phyloP scores from a whole-genome alignment of 78 protist species.

The Paratrimastix pyriformis region DNA sequence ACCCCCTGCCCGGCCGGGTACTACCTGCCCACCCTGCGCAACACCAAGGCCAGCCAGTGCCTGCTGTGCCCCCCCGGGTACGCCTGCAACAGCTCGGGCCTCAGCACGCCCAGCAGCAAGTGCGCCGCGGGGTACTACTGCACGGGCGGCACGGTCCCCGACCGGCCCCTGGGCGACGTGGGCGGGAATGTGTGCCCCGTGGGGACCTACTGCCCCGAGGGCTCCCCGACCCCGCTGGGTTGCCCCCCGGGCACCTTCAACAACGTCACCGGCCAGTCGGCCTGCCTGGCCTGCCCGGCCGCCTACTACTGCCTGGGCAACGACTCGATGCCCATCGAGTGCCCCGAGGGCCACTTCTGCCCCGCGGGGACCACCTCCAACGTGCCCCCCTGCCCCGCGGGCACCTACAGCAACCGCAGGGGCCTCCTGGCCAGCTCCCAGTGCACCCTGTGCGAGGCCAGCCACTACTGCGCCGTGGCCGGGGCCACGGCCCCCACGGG shows the following conservation, averaged over 20 bases:
- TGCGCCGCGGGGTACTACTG: conserved; percentile 9
- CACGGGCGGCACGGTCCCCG: not conserved
- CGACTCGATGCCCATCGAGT: not conserved
- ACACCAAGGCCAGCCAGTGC: no score
- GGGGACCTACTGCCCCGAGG: conserved; percentile 27
- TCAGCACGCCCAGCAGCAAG: not conserved
- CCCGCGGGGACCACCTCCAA: not conserved
- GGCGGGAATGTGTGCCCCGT: conserved; percentile 5
- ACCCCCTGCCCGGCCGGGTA: conserved; percentile 36
- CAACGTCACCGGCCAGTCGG: not conserved
- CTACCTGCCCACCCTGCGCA: no score
- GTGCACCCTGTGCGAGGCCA: conserved; percentile 4
- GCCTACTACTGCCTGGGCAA: conserved; percentile 36
- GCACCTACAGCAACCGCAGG: not conserved
- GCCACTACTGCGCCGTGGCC: not conserved
- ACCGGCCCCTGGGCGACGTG: not conserved
- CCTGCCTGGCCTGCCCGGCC: conserved; percentile 24
- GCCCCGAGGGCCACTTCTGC: not conserved
- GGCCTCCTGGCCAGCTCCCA: not conserved
- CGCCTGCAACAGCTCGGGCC: no score
- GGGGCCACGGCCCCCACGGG: not conserved
- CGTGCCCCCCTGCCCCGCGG: conserved; percentile 5
- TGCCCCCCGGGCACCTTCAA: conserved; percentile 30
- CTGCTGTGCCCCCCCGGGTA: conserved; percentile 2
- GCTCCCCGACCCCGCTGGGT: not conserved